Base-by-base conservation (phyloP, 805 yeast genomes). In the Sugiyamaella marilandica region DNA sequence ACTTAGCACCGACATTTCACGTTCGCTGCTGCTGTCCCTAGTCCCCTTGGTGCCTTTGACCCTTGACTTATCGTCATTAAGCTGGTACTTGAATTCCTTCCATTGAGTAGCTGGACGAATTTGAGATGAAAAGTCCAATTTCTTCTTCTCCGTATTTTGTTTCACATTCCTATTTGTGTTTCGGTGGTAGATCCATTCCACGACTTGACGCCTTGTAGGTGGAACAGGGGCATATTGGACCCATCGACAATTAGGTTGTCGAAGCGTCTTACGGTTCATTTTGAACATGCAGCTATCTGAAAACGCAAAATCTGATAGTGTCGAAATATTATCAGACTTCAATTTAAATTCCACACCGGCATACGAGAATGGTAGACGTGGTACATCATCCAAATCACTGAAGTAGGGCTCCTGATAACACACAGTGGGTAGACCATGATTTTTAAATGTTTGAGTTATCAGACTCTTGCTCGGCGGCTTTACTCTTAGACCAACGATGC, bases 331-430 rank as follows among this genome's bases (percentile, higher is more conserved):
- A 2, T 65, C 59, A 0, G 82, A 77, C 10, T 68, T 65, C 1
- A 86, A 66, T 1, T 68, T 70, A 55, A 82, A 81, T 57, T 77
- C 80, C 55, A 76, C 80, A 5, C 90, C 91, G 0, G 91, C 91
- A 67, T 81, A 83, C 0, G 79, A 67, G 51, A 84, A 77, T 0
- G 92, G 83, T 10, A 67, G 65, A 5, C 66, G 61, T 1, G 80
- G 83, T 5, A 77, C 69, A 59, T 87, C 91, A 1, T 66, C 61
- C 0, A 71, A 59, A 13, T 76, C 74, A 26, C 82, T 76, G 59
- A 81, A 91, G 58, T 69, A 81, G 0, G 97, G 95, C 56, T 80
- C 85, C 1, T 60, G 53, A 62, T 85, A 84, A 11, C 81, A 75
- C 11, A 80, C 67, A 56, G 77, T 74, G 2, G 85, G 75, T 11